Percentiles rank a stretch among this genome's conserved stretches.
phyloP scores from a whole-genome alignment of 1,284 basidiomycete genomes.

The Ustilago trichophora region DNA sequence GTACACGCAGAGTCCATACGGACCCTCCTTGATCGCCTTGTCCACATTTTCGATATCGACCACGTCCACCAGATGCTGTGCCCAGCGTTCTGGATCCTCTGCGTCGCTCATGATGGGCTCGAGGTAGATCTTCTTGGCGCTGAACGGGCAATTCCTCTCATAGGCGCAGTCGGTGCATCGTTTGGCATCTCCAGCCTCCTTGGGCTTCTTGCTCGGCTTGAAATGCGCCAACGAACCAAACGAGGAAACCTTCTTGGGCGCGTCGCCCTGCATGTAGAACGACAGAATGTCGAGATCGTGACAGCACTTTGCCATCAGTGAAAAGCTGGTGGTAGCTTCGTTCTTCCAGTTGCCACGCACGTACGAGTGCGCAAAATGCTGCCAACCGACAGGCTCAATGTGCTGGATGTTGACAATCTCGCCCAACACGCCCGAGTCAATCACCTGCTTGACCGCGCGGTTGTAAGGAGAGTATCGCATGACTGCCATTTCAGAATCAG shows the following conservation, averaged over 20 bases:
- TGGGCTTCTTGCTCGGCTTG: conserved; percentile 34
- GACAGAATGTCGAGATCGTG: conserved; percentile 40
- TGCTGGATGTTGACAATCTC: conserved; percentile 46
- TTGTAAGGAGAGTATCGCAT: conserved; percentile 42
- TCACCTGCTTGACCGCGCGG: conserved; percentile 28
- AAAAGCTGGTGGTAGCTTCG: conserved; percentile 36
- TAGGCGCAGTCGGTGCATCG: conserved; percentile 36
- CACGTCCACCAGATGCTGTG: conserved; percentile 25
- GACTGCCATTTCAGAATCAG: too few species aligned
- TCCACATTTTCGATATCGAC: conserved; percentile 36
- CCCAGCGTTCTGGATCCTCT: conserved; percentile 34
- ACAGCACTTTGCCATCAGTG: conserved; percentile 39
- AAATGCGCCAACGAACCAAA: conserved; percentile 36
- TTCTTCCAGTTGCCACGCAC: conserved; percentile 39
- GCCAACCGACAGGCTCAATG: conserved; percentile 39
- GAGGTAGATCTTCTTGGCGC: conserved; percentile 41
- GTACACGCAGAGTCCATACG: conserved; percentile 36
- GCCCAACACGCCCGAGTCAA: conserved; percentile 33
- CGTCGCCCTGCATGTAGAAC: conserved; percentile 36
- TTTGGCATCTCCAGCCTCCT: conserved; percentile 27
- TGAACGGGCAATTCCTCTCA: conserved; percentile 31
- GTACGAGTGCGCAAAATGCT: conserved; percentile 42
- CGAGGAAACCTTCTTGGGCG: conserved; percentile 19
- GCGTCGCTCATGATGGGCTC: conserved; percentile 20
- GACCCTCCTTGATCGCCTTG: conserved; percentile 30